These are phyloP conservation scores for Lachancea mirantina DNA, from an alignment of 805 yeast genomes.

Conservation along the genomic window DNA sequence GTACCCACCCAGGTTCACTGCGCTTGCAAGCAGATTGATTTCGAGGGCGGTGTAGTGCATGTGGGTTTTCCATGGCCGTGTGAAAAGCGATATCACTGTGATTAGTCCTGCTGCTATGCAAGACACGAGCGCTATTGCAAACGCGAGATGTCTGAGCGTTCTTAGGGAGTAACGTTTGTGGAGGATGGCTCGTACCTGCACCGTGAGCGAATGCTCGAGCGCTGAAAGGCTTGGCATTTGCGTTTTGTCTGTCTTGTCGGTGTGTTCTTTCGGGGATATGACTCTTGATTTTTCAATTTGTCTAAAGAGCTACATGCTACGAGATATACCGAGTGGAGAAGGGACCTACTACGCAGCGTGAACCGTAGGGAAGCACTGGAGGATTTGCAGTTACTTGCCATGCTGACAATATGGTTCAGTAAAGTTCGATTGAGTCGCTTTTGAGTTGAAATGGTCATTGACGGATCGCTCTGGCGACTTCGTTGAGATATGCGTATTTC, in stretches of 20 bases:
- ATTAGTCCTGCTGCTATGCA: constrained; percentile 81
- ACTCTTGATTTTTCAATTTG: no score
- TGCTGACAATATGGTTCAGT: no score
- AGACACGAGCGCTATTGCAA: constrained; percentile 48
- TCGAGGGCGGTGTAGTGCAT: constrained; percentile 58
- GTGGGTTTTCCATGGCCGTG: constrained; percentile 56
- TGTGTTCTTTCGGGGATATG: no score
- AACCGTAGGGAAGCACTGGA: no score
- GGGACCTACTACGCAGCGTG: no score
- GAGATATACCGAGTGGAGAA: no score
- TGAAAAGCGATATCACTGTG: constrained; percentile 70
- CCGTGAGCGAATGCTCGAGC: constrained; percentile 34
- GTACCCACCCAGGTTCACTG: constrained; percentile 75
- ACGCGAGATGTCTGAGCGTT: constrained; percentile 43
- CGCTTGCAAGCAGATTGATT: constrained; percentile 66
- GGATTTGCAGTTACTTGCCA: no score
- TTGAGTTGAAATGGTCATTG: constrained; percentile 9
- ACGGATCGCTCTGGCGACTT: constrained; percentile 22
- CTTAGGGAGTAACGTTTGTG: constrained; percentile 36
- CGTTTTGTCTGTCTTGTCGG: no score
- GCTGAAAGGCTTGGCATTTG: constrained; percentile 21
- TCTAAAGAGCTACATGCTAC: no score
- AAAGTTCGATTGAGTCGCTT: no score
- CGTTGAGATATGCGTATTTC: constrained; percentile 25
- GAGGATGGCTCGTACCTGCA: constrained; percentile 38